Base-by-base conservation (phyloP, 73 alveolate species). In the Paramecium biaurelia region DNA sequence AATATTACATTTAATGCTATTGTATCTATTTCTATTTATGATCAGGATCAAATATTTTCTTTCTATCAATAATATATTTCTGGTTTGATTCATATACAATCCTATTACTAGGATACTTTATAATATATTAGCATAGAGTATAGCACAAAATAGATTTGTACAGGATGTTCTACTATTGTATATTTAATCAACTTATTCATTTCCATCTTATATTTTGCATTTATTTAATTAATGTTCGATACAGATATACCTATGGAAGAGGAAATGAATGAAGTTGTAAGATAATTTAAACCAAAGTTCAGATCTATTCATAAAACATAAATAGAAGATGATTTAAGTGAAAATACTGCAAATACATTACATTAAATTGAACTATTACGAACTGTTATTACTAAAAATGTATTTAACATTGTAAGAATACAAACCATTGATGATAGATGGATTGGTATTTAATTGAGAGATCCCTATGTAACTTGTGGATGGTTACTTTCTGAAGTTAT, bases 401-500 rank as follows among this genome's bases (percentile, higher is more conserved):
- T 37, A 72, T 72, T 72, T 72, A 63, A 63, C 45, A 63, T 63
- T 26, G 86, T 72, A 35, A 30, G 86, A 38, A 37, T 72, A 21
- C 58, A 72, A 37, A 72, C 58, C 38, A 72, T 38, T 35, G 35
- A 72, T 35, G 58, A 72, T 42, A 72, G 59, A 35, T 72, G 86
- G 86, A 72, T 72, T 72, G 86, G 59, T 20, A 72, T 72, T 38
- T 72, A 72, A 72, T 35, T 72, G 18, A 72, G 45, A 72, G 86
- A 72, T 72, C n/a, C 63, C 11, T 35, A 72, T 12, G 76, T 79
- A 42, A 85, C 93, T 49, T 47, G 93, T 35, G 93, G 93, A 57
- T 85, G 93, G 93, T 38, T 85, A 56, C 90, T 85, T 2, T 85
- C 93, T 56, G 93, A 85, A 56, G 89, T 68, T 11, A 56, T 85